Percentiles rank a stretch among this genome's conserved stretches.
Evolutionary conservation across 1,139 yeast species (phyloP).

Genomic region (Taphrina flavorubra): DNA sequence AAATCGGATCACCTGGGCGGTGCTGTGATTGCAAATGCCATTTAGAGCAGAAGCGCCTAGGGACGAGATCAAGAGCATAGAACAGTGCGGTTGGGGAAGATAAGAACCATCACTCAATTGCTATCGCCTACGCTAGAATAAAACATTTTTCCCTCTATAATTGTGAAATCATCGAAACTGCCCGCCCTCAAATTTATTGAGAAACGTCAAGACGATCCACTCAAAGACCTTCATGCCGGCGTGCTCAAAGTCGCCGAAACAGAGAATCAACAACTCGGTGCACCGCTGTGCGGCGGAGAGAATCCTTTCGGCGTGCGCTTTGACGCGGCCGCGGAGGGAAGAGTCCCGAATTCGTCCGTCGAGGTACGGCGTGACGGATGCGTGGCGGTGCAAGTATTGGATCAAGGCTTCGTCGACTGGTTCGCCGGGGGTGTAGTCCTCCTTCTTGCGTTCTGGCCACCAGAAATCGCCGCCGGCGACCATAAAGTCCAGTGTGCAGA

Average conservation of each 20-base stretch:
- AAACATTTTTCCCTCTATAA: no score
- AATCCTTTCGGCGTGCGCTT: constrained; percentile 20
- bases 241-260: constrained; percentile 13
- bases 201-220: constrained; percentile 4
- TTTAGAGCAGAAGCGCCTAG: background rate
- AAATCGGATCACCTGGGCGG: background rate
- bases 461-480: constrained; percentile 38
- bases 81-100: background rate
- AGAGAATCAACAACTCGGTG: constrained; percentile 12
- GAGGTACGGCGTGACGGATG: constrained; percentile 11
- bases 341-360: constrained; percentile 29
- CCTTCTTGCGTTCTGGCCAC: constrained; percentile 28
- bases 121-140: background rate
- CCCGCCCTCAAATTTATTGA: constrained; percentile 15
- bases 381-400: background rate
- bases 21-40: background rate
- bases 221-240: constrained; percentile 5
- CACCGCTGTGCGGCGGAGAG: background rate
- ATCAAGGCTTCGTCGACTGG: constrained; percentile 33
- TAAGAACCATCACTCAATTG: background rate
- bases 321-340: constrained; percentile 17
- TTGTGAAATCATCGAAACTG: background rate
- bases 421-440: constrained; percentile 20
- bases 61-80: background rate
- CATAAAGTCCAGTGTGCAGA: constrained; percentile 40